Evolutionary conservation across 352 stramenopile species (phyloP), one percentile per base, ranked within the genome.

Genomic region (Thalassiosira mediterranea): DNA sequence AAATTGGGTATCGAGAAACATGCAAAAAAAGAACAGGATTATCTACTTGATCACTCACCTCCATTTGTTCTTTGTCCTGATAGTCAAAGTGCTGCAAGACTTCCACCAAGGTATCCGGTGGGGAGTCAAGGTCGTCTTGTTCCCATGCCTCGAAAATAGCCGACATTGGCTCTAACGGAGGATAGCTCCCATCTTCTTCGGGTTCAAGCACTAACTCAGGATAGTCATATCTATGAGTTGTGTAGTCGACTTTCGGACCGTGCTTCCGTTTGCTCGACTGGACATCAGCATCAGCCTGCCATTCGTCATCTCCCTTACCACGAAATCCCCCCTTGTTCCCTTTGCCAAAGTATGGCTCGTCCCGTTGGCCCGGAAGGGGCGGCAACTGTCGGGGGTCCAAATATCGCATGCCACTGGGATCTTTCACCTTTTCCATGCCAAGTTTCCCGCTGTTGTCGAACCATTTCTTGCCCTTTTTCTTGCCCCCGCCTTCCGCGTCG

Each of bases 21-120:
- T n/a, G n/a, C n/a, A n/a, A n/a, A n/a, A n/a, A n/a, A n/a, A n/a
- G n/a, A n/a, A n/a, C n/a, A n/a, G n/a, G n/a, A n/a, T n/a, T n/a
- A 68, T 61, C 66, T 68, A 79, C 17, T 58, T 89, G 51, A n/a
- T 77, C 32, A 46, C 60, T n/a, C n/a, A n/a, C n/a, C n/a, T n/a
- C n/a, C n/a, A n/a, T n/a, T n/a, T n/a, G n/a, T n/a, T n/a, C n/a
- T n/a, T n/a, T 46, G 74, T 89, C 59, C 52, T 78, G 79, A 65
- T 75, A 91, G 63, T 92, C 79, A 78, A 92, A 92, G 65, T 91
- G 87, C 21, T 89, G 66, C 28, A 92, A 72, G 11, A 57, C 40
- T 72, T 92, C 87, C 5, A 76, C 29, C 21, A 88, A 66, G 13
- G 65, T 61, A 17, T 67, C 54, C 42, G 72, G 67, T 10, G 83